Evolutionary conservation across 768 basidiomycete species (phyloP).

Genomic region (Leccinum boreale): DNA sequence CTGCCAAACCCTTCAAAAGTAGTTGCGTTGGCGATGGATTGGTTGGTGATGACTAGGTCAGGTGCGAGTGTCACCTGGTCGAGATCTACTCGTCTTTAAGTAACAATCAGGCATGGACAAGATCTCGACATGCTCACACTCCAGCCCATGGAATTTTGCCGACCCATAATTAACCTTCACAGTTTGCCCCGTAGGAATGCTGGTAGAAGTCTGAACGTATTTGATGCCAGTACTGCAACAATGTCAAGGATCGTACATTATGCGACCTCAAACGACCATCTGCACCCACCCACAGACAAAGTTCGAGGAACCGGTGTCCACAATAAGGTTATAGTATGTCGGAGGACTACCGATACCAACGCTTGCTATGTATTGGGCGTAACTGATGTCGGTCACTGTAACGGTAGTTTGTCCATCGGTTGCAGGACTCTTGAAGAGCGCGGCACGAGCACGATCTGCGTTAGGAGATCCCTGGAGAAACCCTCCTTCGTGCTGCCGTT

Average conservation of each 20-base stretch:
- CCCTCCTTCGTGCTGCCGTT: constrained; percentile 5
- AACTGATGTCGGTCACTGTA: neutral
- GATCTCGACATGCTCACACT: constrained; percentile 22
- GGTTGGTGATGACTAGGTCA: constrained; percentile 23
- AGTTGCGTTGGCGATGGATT: constrained; percentile 28
- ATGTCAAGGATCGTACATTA: neutral
- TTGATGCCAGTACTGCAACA: constrained; percentile 16
- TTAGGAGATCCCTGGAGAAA: constrained; percentile 17
- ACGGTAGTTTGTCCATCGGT: neutral
- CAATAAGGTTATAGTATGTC: constrained; percentile 26
- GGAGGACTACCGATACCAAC: constrained; percentile 27
- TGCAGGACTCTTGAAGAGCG: neutral
- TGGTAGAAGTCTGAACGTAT: constrained; percentile 22
- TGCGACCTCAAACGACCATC: neutral
- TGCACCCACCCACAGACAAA: constrained; percentile 20
- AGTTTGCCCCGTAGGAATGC: constrained; percentile 22
- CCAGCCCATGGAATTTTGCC: constrained; percentile 30
- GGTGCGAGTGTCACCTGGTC: constrained; percentile 27
- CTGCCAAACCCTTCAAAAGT: constrained; percentile 11
- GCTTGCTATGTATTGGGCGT: constrained; percentile 14
- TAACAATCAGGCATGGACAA: neutral
- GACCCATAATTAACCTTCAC: constrained; percentile 9
- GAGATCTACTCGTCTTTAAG: constrained; percentile 9
- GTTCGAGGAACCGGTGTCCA: constrained; percentile 34
- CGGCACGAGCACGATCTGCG: constrained; percentile 16